Evolutionary conservation across 371 early-diverging fungal species (phyloP), one percentile per base, ranked within the genome.

Genomic region (Entomophthora muscae): DNA sequence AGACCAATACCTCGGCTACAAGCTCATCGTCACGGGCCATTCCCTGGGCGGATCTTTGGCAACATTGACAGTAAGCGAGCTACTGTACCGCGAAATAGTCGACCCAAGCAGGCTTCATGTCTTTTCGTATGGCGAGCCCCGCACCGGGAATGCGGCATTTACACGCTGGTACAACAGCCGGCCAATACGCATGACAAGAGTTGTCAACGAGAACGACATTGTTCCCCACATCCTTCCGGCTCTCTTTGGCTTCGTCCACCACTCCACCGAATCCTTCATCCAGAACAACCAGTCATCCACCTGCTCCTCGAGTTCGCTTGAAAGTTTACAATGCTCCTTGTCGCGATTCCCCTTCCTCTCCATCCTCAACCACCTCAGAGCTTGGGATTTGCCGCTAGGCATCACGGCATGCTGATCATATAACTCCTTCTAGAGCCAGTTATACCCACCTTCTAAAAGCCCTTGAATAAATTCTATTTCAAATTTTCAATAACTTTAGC

Each of bases 161-260:
- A 78, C 75, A 2, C 53, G 65, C 24, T 66, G 71, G 53, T 62
- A 75, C 26, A 67, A 76, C 27, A 52, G 51, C 0, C 63, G 72
- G 26, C 66, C 69, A 17, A 61, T 78, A 51, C 68, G 66, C 1
- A 60, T 69, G 2, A 67, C 65, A 52, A 71, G 80, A 32, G 63
- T 75, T 60, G 77, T 79, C 5, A 75, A 78, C 63, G 64, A 74
- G 26, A 67, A 66, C 29, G 81, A 81, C 66, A 61, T 77, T 59
- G 77, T 79, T 26, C 75, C 78, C 42, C 79, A 79, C 63, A 59
- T 79, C 23, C 77, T 78, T 22, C 77, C 78, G 57, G 66, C 67
- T 59, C 29, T 67, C 57, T 71, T 76, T 22, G 75, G 72, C 2
- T 80, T 72, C 61, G 64, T 65, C 63, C 80, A 80, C 54, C 71